Evolutionary conservation across 2,329 filamentous ascomycete genomes (phyloP).

Genomic region (Eutypella sp.): DNA sequence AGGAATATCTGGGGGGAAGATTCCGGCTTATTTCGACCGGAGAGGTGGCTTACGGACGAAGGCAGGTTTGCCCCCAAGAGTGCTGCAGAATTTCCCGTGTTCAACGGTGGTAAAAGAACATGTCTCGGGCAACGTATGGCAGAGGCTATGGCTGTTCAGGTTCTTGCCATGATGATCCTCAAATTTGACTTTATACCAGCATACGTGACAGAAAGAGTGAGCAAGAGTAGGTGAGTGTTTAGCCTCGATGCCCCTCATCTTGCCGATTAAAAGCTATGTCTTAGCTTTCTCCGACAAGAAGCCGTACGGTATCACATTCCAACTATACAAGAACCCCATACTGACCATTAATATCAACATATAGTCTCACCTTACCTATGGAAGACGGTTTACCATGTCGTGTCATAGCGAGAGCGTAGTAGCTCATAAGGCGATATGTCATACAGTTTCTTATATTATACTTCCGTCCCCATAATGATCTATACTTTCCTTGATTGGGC

Average conservation of each 20-base stretch:
- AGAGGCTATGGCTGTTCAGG: constrained; percentile 53
- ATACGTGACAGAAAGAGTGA: constrained; percentile 44
- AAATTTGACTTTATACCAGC: constrained; percentile 46
- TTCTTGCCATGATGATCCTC: constrained; percentile 44
- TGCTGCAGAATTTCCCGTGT: constrained; percentile 57
- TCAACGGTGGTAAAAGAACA: constrained; percentile 57
- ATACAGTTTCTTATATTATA: too few species aligned
- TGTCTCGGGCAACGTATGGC: constrained; percentile 63
- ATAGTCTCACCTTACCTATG: constrained; percentile 55
- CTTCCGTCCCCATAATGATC: too few species aligned
- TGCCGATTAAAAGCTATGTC: not conserved
- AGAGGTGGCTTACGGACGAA: constrained; percentile 47
- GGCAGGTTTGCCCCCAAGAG: constrained; percentile 39
- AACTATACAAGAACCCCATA: not conserved
- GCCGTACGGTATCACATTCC: too few species aligned
- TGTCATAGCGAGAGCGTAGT: constrained; percentile 21
- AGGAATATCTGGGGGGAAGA: constrained; percentile 51
- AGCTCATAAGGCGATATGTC: too few species aligned
- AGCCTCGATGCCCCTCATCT: not conserved
- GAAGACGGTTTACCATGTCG: constrained; percentile 51
- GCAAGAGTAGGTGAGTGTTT: constrained; percentile 45
- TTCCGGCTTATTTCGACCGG: constrained; percentile 50
- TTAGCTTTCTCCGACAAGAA: not conserved
- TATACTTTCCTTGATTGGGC: not conserved
- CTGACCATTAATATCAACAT: not conserved